These are phyloP conservation scores for Podaxis sp. DNA, from an alignment of 768 basidiomycete genomes.

Conservation along the genomic window DNA sequence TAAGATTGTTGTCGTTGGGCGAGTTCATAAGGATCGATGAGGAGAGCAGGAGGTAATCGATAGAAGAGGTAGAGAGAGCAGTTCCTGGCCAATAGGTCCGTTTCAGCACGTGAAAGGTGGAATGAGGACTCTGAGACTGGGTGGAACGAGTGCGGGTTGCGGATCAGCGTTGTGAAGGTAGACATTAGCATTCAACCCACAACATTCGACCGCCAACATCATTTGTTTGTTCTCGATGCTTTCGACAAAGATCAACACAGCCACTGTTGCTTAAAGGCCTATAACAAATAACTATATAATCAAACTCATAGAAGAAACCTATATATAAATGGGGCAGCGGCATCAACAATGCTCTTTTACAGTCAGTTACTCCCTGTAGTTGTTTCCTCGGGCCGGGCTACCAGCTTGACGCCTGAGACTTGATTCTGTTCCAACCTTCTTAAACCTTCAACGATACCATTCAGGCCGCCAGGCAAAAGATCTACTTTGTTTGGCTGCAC, in stretches of 20 bases:
- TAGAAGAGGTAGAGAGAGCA: constrained; percentile 7
- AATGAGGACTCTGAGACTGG: background rate
- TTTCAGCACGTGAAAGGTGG: background rate
- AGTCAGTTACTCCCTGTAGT: background rate
- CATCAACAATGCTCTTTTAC: background rate
- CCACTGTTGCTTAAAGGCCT: background rate
- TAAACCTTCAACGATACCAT: constrained; percentile 37
- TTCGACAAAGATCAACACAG: background rate
- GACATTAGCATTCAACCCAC: background rate
- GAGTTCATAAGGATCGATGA: constrained; percentile 9
- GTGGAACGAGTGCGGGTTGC: constrained; percentile 4
- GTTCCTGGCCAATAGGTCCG: background rate
- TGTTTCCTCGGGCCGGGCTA: constrained; percentile 26
- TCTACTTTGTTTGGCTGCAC: constrained; percentile 40
- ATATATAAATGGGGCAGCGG: background rate
- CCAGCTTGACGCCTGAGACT: constrained; percentile 39
- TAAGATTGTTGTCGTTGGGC: constrained; percentile 5
- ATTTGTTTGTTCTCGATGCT: background rate
- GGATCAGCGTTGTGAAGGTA: background rate
- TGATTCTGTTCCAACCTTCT: constrained; percentile 32
- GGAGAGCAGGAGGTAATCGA: background rate
- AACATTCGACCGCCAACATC: background rate
- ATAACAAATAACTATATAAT: too few relatives aligned
- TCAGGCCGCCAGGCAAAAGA: constrained; percentile 35
- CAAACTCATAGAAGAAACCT: too few relatives aligned